phyloP scores from a whole-genome alignment of 1,139 yeast species.

The Kodamaea sp. region DNA sequence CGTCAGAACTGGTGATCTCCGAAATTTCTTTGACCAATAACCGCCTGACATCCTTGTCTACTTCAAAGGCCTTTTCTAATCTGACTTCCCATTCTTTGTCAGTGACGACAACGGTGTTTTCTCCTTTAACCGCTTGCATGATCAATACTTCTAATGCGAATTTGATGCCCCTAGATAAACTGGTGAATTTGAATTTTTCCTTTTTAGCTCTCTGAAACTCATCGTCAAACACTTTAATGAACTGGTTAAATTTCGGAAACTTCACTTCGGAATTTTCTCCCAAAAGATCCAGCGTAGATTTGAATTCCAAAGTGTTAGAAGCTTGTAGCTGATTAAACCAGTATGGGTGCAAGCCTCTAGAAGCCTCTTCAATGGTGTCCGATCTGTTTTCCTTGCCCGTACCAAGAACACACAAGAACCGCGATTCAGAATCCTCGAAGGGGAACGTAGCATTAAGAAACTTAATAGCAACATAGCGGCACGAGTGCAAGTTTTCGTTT shows the following conservation, averaged over 20 bases:
- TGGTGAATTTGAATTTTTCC: slow-evolving; percentile 5
- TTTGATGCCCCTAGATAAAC: slow-evolving; percentile 25
- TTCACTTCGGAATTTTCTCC: slow-evolving; percentile 28
- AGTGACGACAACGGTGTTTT: slow-evolving; percentile 56
- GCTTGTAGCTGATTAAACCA: slow-evolving; percentile 55
- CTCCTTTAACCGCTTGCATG: slow-evolving; percentile 58
- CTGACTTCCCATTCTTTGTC: slow-evolving; percentile 80
- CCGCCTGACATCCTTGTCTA: slow-evolving; percentile 54
- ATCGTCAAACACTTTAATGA: slow-evolving; percentile 28
- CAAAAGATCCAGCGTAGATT: slow-evolving; percentile 45
- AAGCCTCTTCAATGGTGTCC: slow-evolving; percentile 79
- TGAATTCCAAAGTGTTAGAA: slow-evolving; percentile 33
- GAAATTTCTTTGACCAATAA: slow-evolving; percentile 32
- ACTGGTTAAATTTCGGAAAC: slow-evolving; percentile 47
- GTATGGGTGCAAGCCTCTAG: slow-evolving; percentile 81
- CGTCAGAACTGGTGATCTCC: slow-evolving; percentile 6
- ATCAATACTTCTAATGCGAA: slow-evolving; percentile 59
- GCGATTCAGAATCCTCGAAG: slow-evolving; percentile 67
- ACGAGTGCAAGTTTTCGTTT: slow-evolving; percentile 33
- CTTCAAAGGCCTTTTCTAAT: slow-evolving; percentile 68
- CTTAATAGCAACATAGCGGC: slow-evolving; percentile 66
- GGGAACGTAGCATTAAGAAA: slow-evolving; percentile 66
- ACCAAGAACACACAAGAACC: slow-evolving; percentile 70
- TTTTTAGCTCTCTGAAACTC: slow-evolving; percentile 25
- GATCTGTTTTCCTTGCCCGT: slow-evolving; percentile 57